Evolutionary conservation across 1,284 basidiomycete genomes (phyloP), one percentile per base, ranked within the genome.

Genomic region (Ustanciosporium gigantosporum): DNA sequence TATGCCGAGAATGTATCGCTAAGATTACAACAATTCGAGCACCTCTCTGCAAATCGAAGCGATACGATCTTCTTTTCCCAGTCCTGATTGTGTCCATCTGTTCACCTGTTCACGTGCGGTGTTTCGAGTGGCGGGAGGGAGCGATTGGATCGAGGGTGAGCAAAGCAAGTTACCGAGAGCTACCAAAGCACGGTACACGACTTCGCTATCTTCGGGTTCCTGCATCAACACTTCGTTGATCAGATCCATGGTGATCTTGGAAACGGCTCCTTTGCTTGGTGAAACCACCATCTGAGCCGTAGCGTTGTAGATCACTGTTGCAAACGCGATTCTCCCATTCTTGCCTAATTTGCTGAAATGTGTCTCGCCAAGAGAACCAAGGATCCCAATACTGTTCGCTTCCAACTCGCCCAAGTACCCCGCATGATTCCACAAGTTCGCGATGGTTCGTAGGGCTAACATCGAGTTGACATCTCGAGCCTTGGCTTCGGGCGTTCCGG

Each of bases 151-250:
- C 27, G 27, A 29, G 27, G 27, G 9, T 29, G 27, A 38, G 81
- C 86, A 73, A 53, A 91, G 89, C 36, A 89, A 78, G 76, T 98
- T 97, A 24, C 94, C 94, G 3, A 96, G 81, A 0, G 88, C 92
- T 14, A 95, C 88, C 6, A 90, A 79, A 1, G 87, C 82, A 22
- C 94, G 86, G 77, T 97, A 97, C 13, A 85, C 83, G 2, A 88
- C 86, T 74, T 98, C 94, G 17, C 85, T 82, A 55, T 98, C 94
- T 15, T 80, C 79, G 32, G 78, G 83, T 78, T 93, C 59, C 21
- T 49, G 31, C 6, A 13, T 44, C 38, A 68, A 27, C 31, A 76
- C 53, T 41, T 73, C 68, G 36, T 57, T 66, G 15, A 74, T 34
- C 35, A 72, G 22, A 4, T 62, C 62, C 17, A 68, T 34, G 27